phyloP scores from a whole-genome alignment of 2,329 filamentous ascomycete genomes.

The Fusarium heterosporum region DNA sequence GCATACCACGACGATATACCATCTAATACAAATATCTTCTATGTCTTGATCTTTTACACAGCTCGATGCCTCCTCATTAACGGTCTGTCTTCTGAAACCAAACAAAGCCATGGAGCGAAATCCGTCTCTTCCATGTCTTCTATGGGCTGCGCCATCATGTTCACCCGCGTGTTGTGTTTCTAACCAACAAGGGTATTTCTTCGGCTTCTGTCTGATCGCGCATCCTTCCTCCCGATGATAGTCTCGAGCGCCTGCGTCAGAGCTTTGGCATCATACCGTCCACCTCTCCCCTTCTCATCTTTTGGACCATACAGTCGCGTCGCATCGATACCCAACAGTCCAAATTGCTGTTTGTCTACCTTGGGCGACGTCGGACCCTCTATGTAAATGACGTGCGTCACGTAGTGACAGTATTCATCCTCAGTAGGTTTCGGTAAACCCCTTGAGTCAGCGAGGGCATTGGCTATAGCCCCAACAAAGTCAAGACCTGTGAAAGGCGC shows the following conservation, averaged over 20 bases:
- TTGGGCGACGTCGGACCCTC: slow-evolving; percentile 76
- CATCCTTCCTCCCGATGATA: slow-evolving; percentile 72
- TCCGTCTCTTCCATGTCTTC: too few relatives aligned
- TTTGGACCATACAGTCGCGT: slow-evolving; percentile 81
- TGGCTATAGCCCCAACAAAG: slow-evolving; percentile 83
- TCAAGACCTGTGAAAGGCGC: slow-evolving; percentile 78
- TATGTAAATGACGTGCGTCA: slow-evolving; percentile 86
- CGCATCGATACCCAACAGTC: slow-evolving; percentile 77
- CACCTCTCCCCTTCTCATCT: slow-evolving; percentile 55
- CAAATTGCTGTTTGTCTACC: slow-evolving; percentile 75
- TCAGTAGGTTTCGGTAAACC: slow-evolving; percentile 55
- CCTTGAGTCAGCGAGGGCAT: slow-evolving; percentile 77
- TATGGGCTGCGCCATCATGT: neutral
- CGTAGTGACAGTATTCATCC: slow-evolving; percentile 72
- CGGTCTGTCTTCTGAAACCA: neutral
- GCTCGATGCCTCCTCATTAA: neutral
- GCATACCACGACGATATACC: slow-evolving; percentile 35
- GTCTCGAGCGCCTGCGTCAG: slow-evolving; percentile 80
- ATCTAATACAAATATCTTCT: slow-evolving; percentile 33
- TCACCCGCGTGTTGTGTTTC: neutral
- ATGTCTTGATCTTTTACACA: neutral
- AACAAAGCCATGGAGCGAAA: too few relatives aligned
- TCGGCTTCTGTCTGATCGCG: slow-evolving; percentile 53
- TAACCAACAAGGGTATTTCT: slow-evolving; percentile 59
- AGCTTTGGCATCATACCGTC: slow-evolving; percentile 80